Evolutionary conservation across 495 filamentous ascomycete species (phyloP), one percentile per base, ranked within the genome.

Genomic region (Aspergillus carlsbadensis): DNA sequence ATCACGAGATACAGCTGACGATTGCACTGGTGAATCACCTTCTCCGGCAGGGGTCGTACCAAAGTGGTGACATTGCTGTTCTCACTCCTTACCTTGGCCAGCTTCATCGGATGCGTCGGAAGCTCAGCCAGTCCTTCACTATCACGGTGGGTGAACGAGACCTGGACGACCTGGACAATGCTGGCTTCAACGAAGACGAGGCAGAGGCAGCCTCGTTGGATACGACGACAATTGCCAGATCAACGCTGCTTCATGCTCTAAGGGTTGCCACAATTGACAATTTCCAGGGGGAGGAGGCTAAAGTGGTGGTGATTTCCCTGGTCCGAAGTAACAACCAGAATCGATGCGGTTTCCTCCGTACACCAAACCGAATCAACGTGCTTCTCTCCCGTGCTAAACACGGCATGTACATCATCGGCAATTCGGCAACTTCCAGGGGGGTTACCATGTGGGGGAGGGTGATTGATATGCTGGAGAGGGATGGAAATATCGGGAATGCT

Each of bases 361-460:
- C 86, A 7, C 72, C 78, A 0, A 93, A 94, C 58, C 79, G 91
- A 2, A 90, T 94, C 66, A 96, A 96, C 60, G 90, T 94, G 0
- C 74, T 92, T 0, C 71, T 93, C 3, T 76, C 72, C 31, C 84
- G 90, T 7, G 90, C 89, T 6, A 75, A 84, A 63, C 83, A 96
- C 65, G 89, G 91, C 6, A 90, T 95, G 86, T 96, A 91, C 65
- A 82, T 96, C 47, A 84, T 94, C 43, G 89, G 91, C 11, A 91
- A 92, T 62, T 68, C 81, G 2, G 64, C 74, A 29, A 86, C 88
- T 0, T 84, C 77, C 14, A 22, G 24, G 1, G 62, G 70, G 35
- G 77, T 92, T 4, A 56, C 63, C 0, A 92, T 94, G 87, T 96
- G 90, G 90, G 70, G 63, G 2, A 52, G 87, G 3, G 82, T 94